A percentile compares a stretch with the other conserved stretches of the same genome.
Conservation (phyloP, 1,284 basidiomycete genomes). For the Ceratobasidium sp. region DNA sequence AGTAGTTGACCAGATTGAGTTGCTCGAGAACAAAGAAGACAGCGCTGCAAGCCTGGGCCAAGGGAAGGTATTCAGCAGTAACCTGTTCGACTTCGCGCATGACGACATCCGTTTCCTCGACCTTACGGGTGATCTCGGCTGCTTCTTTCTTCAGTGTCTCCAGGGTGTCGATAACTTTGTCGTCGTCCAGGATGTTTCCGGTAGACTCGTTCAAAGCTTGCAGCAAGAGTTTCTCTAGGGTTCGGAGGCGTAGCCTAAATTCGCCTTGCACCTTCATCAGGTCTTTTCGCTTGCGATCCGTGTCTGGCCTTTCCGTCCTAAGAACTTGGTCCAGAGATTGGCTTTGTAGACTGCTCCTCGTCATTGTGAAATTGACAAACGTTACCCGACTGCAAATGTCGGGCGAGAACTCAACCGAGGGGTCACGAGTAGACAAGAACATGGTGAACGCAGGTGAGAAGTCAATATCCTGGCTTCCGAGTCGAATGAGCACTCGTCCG, state of each 20-base stretch:
- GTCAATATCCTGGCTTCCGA: conserved; percentile 99
- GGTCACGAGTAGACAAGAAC: conserved; percentile 98
- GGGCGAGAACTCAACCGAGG: conserved; percentile 96
- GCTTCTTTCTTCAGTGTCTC: conserved; percentile 98
- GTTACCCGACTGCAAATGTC: conserved; percentile 99
- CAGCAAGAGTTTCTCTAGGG: conserved; percentile 91
- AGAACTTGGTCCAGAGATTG: conserved; percentile 98
- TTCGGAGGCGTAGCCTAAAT: conserved; percentile 92
- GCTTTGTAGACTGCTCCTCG: conserved; percentile 95
- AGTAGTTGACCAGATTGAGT: conserved; percentile 93
- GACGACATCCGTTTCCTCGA: conserved; percentile 96
- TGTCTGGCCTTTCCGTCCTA: conserved; percentile 96
- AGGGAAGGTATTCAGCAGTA: conserved; percentile 91
- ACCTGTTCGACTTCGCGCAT: conserved; percentile 98
- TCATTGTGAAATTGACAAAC: conserved; percentile 99
- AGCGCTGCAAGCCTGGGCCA: conserved; percentile 96
- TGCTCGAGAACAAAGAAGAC: conserved; percentile 98
- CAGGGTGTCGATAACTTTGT: conserved; percentile 97
- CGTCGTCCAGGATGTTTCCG: conserved; percentile 98
- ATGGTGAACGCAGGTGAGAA: conserved; percentile 99
- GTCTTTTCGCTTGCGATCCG: conserved; percentile 96
- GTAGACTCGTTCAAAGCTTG: conserved; percentile 97
- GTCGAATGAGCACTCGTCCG: conserved; percentile 95
- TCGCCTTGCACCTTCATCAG: conserved; percentile 99
- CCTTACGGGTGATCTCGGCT: conserved; percentile 94